Conservation (phyloP, 2,329 filamentous ascomycete species). For the Exophiala alcalophila region DNA sequence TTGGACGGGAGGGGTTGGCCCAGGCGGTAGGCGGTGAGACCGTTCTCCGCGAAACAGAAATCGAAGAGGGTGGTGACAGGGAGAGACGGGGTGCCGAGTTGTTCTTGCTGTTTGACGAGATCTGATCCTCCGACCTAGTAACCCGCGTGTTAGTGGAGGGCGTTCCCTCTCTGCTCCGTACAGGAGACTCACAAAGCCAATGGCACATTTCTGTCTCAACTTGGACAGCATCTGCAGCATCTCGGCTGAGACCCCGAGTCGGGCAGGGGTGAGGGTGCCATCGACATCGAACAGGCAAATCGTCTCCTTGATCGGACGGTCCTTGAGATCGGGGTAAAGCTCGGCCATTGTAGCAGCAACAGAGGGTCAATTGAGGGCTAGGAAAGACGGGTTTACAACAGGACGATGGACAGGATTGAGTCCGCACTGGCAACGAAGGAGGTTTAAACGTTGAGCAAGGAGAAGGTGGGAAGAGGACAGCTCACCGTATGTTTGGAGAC, state of each 20-base stretch:
- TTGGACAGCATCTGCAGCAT: constrained; percentile 76
- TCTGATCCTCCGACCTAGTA: constrained; percentile 76
- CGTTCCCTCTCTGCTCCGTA: constrained; percentile 3
- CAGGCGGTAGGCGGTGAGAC: constrained; percentile 82
- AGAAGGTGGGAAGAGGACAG: constrained; percentile 3
- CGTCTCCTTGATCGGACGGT: constrained; percentile 87
- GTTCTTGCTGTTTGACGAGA: constrained; percentile 91
- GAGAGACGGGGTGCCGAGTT: constrained; percentile 69
- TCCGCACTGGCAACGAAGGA: too few species aligned
- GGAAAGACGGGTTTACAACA: neutral
- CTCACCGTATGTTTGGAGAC: constrained; percentile 1
- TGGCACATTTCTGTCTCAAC: constrained; percentile 82
- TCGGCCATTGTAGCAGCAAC: constrained; percentile 22
- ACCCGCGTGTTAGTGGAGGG: constrained; percentile 1
- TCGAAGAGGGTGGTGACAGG: constrained; percentile 85
- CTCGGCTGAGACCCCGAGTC: constrained; percentile 72
- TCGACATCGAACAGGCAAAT: constrained; percentile 97
- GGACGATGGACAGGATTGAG: too few species aligned
- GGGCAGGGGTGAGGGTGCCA: constrained; percentile 79
- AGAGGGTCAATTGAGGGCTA: neutral
- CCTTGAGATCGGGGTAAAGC: constrained; percentile 69
- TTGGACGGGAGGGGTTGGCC: constrained; percentile 71
- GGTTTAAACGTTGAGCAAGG: too few species aligned
- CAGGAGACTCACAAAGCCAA: constrained; percentile 63
- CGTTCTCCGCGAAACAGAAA: constrained; percentile 97